A percentile compares a stretch with the other conserved stretches of the same genome.
These are phyloP conservation scores for Triglochin maritima DNA, from an alignment of 106 monocot species.

Conservation along the genomic window DNA sequence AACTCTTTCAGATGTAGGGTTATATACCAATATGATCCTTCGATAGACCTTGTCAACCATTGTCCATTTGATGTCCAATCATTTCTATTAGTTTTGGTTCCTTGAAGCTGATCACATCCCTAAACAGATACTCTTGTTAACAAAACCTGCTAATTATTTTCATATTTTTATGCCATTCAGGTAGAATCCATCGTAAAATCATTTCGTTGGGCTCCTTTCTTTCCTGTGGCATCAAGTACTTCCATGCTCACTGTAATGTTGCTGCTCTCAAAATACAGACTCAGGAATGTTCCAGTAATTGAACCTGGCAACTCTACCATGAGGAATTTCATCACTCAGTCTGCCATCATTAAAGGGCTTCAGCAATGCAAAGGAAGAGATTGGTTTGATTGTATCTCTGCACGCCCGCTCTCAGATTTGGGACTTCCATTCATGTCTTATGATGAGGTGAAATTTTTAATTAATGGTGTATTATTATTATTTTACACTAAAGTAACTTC, in stretches of 20 bases:
- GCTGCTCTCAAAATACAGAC: slow-evolving; percentile 85
- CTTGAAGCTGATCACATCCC: no score
- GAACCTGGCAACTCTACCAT: slow-evolving; percentile 45
- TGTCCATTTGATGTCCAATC: no score
- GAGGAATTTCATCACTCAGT: slow-evolving; percentile 87
- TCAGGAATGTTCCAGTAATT: slow-evolving; percentile 86
- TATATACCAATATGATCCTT: no score
- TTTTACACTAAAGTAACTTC: no score
- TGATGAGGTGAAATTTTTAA: slow-evolving; percentile 43
- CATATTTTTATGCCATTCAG: slow-evolving; percentile 19
- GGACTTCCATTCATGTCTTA: slow-evolving; percentile 89
- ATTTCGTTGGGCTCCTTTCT: slow-evolving; percentile 70
- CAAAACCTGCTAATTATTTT: neutral
- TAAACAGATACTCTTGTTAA: no score
- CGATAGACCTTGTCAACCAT: no score
- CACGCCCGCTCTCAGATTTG: slow-evolving; percentile 54
- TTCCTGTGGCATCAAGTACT: slow-evolving; percentile 62
- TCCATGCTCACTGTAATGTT: slow-evolving; percentile 87
- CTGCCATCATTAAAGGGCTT: slow-evolving; percentile 74
- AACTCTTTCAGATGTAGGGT: no score
- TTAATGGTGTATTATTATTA: neutral
- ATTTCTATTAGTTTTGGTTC: no score
- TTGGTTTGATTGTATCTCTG: slow-evolving; percentile 86
- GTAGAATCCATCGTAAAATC: slow-evolving; percentile 55
- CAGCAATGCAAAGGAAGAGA: slow-evolving; percentile 68